phyloP scores from a whole-genome alignment of 176 grass and related monocot species.

The Bonia amplexicaulis region DNA sequence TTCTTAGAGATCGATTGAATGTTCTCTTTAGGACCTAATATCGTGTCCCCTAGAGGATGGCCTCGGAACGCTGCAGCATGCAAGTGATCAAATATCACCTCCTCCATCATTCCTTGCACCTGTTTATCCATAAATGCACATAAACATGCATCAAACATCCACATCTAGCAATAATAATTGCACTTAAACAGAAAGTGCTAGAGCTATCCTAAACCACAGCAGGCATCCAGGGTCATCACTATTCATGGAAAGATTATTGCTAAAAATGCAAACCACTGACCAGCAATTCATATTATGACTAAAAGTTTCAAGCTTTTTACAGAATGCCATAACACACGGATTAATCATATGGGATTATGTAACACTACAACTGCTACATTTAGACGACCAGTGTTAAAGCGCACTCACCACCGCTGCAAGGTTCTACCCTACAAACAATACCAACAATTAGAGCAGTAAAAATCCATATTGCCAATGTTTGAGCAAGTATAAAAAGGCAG shows the following conservation, averaged over 20 bases:
- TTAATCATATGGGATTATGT: neutral
- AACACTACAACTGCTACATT: neutral
- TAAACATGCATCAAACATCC: conserved; percentile 25
- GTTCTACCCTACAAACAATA: neutral
- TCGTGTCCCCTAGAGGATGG: conserved; percentile 88
- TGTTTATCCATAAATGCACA: conserved; percentile 42
- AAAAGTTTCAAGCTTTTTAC: neutral
- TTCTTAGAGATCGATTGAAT: conserved; percentile 62
- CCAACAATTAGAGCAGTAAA: neutral
- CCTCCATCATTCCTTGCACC: conserved; percentile 89
- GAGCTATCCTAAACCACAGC: neutral
- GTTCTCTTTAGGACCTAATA: conserved; percentile 90
- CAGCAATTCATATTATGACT: neutral
- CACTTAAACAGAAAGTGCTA: neutral
- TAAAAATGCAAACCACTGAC: neutral
- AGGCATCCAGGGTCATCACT: neutral
- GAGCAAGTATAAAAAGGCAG: neutral
- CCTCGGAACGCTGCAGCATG: conserved; percentile 78
- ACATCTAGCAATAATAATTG: neutral
- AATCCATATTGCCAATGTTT: neutral
- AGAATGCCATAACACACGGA: neutral
- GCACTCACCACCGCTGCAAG: conserved; percentile 1
- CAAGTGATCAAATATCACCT: conserved; percentile 98
- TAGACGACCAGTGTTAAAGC: neutral
- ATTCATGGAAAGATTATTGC: neutral